A percentile compares a stretch with the other conserved stretches of the same genome.
Conservation (phyloP, 2,329 filamentous ascomycete species). For the Cladosporium velox region DNA sequence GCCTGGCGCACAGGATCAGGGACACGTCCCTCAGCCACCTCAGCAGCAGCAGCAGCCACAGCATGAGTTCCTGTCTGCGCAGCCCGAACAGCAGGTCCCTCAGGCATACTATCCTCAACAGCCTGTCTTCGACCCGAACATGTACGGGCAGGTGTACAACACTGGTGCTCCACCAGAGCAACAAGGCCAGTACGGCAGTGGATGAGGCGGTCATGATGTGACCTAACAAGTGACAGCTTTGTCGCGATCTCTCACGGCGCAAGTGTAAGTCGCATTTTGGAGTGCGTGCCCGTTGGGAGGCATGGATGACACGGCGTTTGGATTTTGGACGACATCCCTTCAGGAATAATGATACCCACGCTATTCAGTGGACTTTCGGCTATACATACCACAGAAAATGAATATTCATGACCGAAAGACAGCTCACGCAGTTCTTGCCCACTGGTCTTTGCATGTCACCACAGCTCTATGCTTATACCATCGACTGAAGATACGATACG, state of each 20-base stretch:
- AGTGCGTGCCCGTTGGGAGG: not conserved
- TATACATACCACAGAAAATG: slow-evolving; percentile 9
- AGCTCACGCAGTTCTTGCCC: not conserved
- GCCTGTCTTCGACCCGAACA: slow-evolving; percentile 78
- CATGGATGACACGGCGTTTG: slow-evolving; percentile 11
- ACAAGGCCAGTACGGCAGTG: slow-evolving; percentile 18
- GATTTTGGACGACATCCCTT: slow-evolving; percentile 1
- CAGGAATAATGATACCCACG: slow-evolving; percentile 13
- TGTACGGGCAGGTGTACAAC: slow-evolving; percentile 58
- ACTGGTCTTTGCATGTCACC: not conserved
- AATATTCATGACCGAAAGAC: slow-evolving; percentile 6
- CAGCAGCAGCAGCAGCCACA: slow-evolving; percentile 60
- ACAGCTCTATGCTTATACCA: not conserved
- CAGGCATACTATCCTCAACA: slow-evolving; percentile 67
- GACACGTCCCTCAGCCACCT: slow-evolving; percentile 38
- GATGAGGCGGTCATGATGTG: not conserved
- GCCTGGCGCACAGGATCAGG: slow-evolving; percentile 36
- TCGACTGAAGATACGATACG: not conserved
- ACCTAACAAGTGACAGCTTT: not conserved
- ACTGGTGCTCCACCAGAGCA: slow-evolving; percentile 10
- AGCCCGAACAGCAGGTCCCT: slow-evolving; percentile 70
- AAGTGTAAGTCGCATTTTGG: not conserved
- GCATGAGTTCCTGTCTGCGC: slow-evolving; percentile 61
- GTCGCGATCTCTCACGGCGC: not conserved
- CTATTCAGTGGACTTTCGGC: slow-evolving; percentile 10